Evolutionary conservation across 768 basidiomycete genomes (phyloP).

Genomic region (Paxillus involutus): DNA sequence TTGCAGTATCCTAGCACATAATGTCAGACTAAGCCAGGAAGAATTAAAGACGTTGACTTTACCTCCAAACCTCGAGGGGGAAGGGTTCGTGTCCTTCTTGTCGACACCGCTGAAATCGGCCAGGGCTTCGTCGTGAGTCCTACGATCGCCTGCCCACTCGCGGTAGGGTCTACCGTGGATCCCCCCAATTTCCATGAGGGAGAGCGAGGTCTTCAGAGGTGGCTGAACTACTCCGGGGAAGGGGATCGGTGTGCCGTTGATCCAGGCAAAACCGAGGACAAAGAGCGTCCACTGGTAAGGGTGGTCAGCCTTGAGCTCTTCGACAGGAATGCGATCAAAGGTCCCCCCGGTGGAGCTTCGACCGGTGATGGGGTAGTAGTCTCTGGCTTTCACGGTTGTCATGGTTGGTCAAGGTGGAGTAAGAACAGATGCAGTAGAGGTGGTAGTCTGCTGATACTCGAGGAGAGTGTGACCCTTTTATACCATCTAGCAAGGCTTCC

Average conservation of each 20-base stretch:
- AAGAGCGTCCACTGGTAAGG: constrained; percentile 18
- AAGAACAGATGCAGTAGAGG: not conserved
- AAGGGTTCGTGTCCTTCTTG: constrained; percentile 26
- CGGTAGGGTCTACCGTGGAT: constrained; percentile 26
- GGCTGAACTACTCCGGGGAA: constrained; percentile 15
- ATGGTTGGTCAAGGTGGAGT: not conserved
- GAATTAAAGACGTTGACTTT: not conserved
- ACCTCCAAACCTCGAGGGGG: constrained; percentile 28
- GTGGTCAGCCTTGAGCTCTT: constrained; percentile 5
- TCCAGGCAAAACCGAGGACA: constrained; percentile 10
- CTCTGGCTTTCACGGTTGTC: not conserved
- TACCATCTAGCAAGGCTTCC: not conserved
- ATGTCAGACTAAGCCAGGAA: not conserved
- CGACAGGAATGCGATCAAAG: constrained; percentile 10
- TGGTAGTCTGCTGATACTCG: not conserved
- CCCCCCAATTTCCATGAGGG: constrained; percentile 22
- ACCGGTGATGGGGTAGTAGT: constrained; percentile 16
- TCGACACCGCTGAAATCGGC: constrained; percentile 18
- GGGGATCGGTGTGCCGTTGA: not conserved
- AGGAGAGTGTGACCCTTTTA: not conserved
- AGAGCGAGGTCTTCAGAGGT: not conserved
- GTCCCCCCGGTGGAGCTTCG: constrained; percentile 9
- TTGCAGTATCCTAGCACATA: constrained; percentile 24
- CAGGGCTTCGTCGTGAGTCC: constrained; percentile 10
- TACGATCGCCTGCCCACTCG: constrained; percentile 25